phyloP scores from a whole-genome alignment of 352 stramenopile species.

The Globisporangium orthogonon region DNA sequence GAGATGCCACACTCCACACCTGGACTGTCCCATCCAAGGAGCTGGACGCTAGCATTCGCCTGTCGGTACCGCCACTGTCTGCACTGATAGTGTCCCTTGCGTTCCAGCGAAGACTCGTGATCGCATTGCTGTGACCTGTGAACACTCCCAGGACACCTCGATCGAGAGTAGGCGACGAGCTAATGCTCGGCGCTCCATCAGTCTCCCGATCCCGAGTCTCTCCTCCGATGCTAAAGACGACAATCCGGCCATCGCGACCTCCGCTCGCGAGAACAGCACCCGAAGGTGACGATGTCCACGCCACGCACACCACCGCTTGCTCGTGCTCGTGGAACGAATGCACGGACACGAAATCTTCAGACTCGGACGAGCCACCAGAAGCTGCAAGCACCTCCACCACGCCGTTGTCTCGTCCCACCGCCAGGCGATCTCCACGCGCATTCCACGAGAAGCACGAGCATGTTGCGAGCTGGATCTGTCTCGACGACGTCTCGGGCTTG shows the following conservation, averaged over 20 bases:
- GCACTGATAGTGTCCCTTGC: background rate
- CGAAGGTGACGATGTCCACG: constrained; percentile 21
- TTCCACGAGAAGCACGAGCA: constrained; percentile 25
- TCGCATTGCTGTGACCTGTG: constrained; percentile 25
- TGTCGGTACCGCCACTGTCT: background rate
- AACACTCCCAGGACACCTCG: constrained; percentile 20
- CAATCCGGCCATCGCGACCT: constrained; percentile 39
- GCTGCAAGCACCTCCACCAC: constrained; percentile 31
- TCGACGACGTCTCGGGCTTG: constrained; percentile 21
- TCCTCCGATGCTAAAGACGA: constrained; percentile 31
- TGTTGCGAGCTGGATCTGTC: constrained; percentile 10
- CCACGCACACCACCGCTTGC: constrained; percentile 32
- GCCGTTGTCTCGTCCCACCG: constrained; percentile 35
- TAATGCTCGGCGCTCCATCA: background rate
- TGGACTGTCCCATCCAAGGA: constrained; percentile 45
- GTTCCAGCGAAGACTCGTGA: constrained; percentile 48
- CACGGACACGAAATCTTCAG: constrained; percentile 3
- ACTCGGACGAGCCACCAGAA: background rate
- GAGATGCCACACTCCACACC: constrained; percentile 37
- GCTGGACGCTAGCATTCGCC: constrained; percentile 34
- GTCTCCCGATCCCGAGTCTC: background rate
- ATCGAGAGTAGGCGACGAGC: background rate
- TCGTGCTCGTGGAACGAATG: constrained; percentile 45
- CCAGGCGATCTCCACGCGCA: constrained; percentile 19
- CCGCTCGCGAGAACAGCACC: constrained; percentile 34